phyloP scores from a whole-genome alignment of 306 rosid species.

The Vicia villosa region DNA sequence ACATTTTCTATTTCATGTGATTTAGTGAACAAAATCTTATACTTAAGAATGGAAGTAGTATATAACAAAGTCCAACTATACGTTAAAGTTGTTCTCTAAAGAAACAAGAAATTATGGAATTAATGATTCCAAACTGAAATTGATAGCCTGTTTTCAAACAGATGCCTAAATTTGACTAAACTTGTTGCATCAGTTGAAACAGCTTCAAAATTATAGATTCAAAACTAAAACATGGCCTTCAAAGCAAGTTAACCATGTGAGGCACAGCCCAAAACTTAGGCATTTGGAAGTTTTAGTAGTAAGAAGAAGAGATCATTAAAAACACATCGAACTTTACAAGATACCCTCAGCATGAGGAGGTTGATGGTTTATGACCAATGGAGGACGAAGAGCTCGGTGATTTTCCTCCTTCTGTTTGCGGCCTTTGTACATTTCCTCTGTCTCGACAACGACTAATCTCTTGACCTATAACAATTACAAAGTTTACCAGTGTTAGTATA shows the following conservation, averaged over 20 bases:
- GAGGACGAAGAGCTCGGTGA: slow-evolving; percentile 65
- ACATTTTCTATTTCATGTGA: neutral
- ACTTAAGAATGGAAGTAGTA: neutral
- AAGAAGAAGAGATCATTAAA: slow-evolving; percentile 5
- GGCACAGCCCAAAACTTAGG: slow-evolving; percentile 4
- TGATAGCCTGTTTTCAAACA: slow-evolving; percentile 20
- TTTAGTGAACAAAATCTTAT: neutral
- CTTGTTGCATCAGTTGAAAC: slow-evolving; percentile 24
- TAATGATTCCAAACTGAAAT: slow-evolving; percentile 16
- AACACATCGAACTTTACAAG: slow-evolving; percentile 35
- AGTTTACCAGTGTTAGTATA: slow-evolving; percentile 26
- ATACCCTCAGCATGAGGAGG: slow-evolving; percentile 59
- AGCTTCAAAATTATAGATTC: slow-evolving; percentile 21
- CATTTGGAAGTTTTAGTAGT: slow-evolving; percentile 26
- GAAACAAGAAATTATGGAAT: slow-evolving; percentile 20
- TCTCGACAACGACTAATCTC: slow-evolving; percentile 81
- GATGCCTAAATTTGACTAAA: slow-evolving; percentile 2
- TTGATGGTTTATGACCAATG: slow-evolving; percentile 67
- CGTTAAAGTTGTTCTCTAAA: neutral
- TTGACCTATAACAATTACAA: slow-evolving; percentile 62
- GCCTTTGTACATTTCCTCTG: slow-evolving; percentile 84
- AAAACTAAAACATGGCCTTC: slow-evolving; percentile 30
- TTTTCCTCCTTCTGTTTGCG: slow-evolving; percentile 67
- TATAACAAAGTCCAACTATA: neutral
- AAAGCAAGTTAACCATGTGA: slow-evolving; percentile 34